Evolutionary conservation across 805 yeast genomes (phyloP).

Genomic region (Wickerhamiella azyma): DNA sequence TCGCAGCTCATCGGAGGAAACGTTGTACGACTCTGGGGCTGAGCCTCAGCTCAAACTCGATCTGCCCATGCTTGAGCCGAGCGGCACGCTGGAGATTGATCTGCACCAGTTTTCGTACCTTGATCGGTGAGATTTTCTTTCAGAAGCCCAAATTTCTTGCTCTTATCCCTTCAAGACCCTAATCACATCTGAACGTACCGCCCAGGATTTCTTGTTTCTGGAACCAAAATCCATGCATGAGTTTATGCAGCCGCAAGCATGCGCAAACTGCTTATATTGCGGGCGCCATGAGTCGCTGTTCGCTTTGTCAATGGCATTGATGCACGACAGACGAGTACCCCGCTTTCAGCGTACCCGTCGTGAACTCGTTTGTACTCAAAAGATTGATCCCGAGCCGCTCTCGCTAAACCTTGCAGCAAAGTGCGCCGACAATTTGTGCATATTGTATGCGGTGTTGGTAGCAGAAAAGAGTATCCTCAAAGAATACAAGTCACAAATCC

Average conservation of each 20-base stretch:
- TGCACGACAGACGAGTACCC: neutral
- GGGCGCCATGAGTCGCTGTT: neutral
- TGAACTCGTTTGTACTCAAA: neutral
- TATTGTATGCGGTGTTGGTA: neutral
- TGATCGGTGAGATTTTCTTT: neutral
- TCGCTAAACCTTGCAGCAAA: neutral
- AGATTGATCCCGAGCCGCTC: neutral
- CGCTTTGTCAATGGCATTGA: neutral
- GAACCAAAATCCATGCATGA: neutral
- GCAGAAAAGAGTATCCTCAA: neutral
- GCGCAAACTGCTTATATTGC: conserved; percentile 1
- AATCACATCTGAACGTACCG: neutral
- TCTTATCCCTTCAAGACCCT: neutral
- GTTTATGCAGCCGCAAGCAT: neutral
- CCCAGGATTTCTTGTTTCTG: neutral
- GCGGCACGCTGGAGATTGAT: conserved; percentile 4
- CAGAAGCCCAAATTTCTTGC: too few species aligned
- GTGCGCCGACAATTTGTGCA: neutral
- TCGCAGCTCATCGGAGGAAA: neutral
- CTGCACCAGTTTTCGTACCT: conserved; percentile 1
- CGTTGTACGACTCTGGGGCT: neutral
- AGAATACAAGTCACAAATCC: neutral
- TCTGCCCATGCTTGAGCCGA: neutral
- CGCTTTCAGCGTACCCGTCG: conserved; percentile 1
- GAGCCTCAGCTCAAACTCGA: neutral